Base-by-base conservation (phyloP, 768 basidiomycete genomes). In the Lentinula detonsa region DNA sequence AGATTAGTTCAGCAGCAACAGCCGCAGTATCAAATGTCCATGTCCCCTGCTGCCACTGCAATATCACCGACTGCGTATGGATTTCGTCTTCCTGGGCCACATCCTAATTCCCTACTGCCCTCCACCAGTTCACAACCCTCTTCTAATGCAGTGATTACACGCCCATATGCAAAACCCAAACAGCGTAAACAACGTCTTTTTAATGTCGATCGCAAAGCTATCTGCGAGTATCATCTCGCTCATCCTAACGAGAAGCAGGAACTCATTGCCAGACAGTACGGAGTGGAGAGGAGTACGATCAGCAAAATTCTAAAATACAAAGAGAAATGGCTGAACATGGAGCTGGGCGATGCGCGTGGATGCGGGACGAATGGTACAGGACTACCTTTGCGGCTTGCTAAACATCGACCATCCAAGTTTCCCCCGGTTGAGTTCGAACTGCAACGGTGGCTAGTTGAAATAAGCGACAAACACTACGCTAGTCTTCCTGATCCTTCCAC, bases 321-420 rank as follows among this genome's bases (percentile, higher is more conserved):
- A 68, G 76, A 76, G 18, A 77, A 79, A 62, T 86, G 85, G 85
- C 75, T 94, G 69, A 85, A 81, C 65, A 79, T 89, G 43, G 55
- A 78, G 81, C 13, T 81, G 81, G 59, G 81, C 85, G 67, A 82
- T 82, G 61, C 79, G 77, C 61, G 76, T 83, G 55, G 18, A 37
- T 34, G 40, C 28, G 40, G 55, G 10, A 33, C 40, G 10, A 56
- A 40, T 31, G 55, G 55, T 13, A 35, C 46, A 9, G 46, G 46
- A 48, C 21, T 51, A 5, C 55, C 55, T 43, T 15, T 43, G 62
- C 79, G 80, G 56, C 77, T 85, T 61, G 80, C 86, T n/a, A 89
- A 89, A 69, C 84, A 89, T 69, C 81, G 90, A 62, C 88, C 87
- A 13, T 88, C 88, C 35, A 93, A 92, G 68, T 94, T 90, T 69